Evolutionary conservation across 805 yeast species (phyloP), one percentile per base, ranked within the genome.

Genomic region (Metschnikowia hibisci): DNA sequence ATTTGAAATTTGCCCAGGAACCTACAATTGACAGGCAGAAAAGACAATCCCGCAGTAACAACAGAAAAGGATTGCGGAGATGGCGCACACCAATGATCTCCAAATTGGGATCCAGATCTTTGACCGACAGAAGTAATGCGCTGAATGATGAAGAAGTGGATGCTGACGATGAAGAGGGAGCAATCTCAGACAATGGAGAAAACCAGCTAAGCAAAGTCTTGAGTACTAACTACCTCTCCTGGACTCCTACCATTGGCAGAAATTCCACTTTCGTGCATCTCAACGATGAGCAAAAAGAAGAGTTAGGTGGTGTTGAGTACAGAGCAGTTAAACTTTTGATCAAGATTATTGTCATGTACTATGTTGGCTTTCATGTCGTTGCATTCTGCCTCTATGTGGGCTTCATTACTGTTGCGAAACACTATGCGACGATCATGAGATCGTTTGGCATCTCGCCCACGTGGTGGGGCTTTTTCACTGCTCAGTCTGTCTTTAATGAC

Each of bases 231-330:
- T 93, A 90, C 54, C 67, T 91, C 18, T 89, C 97, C 0, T 89
- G 95, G 87, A 77, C 76, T 26, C 97, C 98, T 2, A 86, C 93
- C 0, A 76, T 93, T 28, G 98, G 96, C 9, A 77, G 97, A 62
- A 93, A 93, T 63, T 91, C 98, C 0, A 83, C 90, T 0, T 93
- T 93, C 69, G 84, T 88, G 2, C 84, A 84, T 12, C 63, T 93
- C 33, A 80, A 87, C 3, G 87, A 81, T 29, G 82, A 76, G 18
- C 98, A 93, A 61, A 89, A 87, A 56, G 95, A 86, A 46, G 99
- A 93, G 61, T 67, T 93, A 30, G 99, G 99, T 30, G 99, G 99
- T 39, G 96, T 93, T 12, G 99, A 93, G 58, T 93, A 93, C 60
- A 76, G 97, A 34, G 88, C 99, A 0, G 74, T 87, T 45, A 88